Evolutionary conservation across 2,329 filamentous ascomycete species (phyloP).

Genomic region (Fusarium pseudograminearum): DNA sequence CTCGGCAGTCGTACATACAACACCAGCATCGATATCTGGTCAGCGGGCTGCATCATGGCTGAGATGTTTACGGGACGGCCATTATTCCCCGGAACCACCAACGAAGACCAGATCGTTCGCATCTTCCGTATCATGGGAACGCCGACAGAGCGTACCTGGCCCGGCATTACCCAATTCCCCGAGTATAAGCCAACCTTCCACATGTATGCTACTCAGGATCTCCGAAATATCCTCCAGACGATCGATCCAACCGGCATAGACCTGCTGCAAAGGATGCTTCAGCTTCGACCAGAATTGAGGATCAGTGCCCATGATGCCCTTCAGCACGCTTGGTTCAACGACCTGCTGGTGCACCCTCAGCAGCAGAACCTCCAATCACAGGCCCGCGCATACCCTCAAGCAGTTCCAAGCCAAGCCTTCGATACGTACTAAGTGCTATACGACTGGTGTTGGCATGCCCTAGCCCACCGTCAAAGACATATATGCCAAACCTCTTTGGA

Average conservation of each 20-base stretch:
- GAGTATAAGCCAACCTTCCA: constrained; percentile 98
- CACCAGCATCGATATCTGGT: constrained; percentile 99
- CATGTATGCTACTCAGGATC: constrained; percentile 91
- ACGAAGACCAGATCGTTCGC: constrained; percentile 95
- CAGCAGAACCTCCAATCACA: constrained; percentile 59
- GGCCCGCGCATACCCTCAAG: constrained; percentile 55
- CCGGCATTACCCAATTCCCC: constrained; percentile 92
- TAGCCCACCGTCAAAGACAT: not conserved
- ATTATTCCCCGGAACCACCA: constrained; percentile 96
- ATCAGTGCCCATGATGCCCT: constrained; percentile 89
- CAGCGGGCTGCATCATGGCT: constrained; percentile 98
- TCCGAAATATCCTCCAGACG: constrained; percentile 87
- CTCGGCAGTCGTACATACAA: constrained; percentile 96
- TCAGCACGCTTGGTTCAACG: constrained; percentile 91
- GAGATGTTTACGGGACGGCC: constrained; percentile 98
- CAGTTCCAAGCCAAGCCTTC: constrained; percentile 55
- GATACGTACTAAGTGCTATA: constrained; percentile 51
- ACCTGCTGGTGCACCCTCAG: constrained; percentile 70
- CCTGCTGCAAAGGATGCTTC: constrained; percentile 89
- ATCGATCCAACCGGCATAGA: constrained; percentile 91
- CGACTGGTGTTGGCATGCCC: constrained; percentile 13
- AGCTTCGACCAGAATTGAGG: constrained; percentile 90
- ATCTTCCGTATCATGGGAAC: constrained; percentile 99
- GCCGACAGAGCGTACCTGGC: constrained; percentile 94
- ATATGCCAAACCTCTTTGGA: constrained; percentile 11